Evolutionary conservation across 192 early-diverging fungal species (phyloP), one percentile per base, ranked within the genome.

Genomic region (Mortierella claussenii): DNA sequence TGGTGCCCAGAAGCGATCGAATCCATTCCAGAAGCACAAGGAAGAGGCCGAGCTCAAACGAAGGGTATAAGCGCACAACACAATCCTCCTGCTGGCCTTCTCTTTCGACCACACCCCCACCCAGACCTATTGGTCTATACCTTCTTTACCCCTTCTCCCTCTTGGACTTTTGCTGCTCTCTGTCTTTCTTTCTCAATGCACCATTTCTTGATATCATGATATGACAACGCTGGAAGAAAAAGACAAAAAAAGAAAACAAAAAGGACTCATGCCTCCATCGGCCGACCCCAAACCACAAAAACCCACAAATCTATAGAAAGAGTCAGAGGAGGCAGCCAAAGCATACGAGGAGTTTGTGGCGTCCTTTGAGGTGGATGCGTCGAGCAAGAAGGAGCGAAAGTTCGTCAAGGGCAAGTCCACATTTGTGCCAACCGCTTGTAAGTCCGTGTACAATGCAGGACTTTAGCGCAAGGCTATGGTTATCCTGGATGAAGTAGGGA

Each of bases 311-410:
- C 61, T 26, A 32, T 75, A 90, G 88, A 79, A 89, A 88, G 93
- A 93, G 61, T 83, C 87, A 23, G 91, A 92, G 56, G 92, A 93
- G 79, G 87, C 93, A 17, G 91, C 90, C 26, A 86, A 87, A 56
- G 91, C 91, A 2, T 92, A 91, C 69, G 86, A 83, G 43, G 91
- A 93, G 32, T 95, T 95, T 79, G 89, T 91, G 12, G 91, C 91
- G 7, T 94, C 92, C 1, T 93, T 95, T 67, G 92, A 89, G 51
- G 83, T 83, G n/a, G 86, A 85, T 23, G 34, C 60, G 24, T 56
- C 45, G 23, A 32, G 58, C 52, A 74, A 74, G 61, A 58, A 81
- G 33, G 60, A 76, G 11, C 81, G 76, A 42, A 80, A 65, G 31
- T 89, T 89, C 65, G 76, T 89, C 30, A 83, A 82, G 61, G 79